These are phyloP conservation scores for Eutrema salsugineum DNA, from an alignment of 441 rosid genomes.

Conservation along the genomic window DNA sequence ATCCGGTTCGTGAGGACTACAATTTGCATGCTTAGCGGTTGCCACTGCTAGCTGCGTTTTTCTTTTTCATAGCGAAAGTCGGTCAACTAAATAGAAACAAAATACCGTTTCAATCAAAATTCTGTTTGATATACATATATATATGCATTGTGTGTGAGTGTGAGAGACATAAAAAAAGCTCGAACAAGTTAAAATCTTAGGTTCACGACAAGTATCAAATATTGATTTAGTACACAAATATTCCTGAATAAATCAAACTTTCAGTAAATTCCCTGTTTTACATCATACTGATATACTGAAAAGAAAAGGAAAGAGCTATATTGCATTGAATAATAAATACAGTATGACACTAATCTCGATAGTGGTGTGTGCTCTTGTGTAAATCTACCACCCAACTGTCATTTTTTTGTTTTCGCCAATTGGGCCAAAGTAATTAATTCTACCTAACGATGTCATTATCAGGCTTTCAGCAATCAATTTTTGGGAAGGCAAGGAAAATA, in stretches of 20 bases:
- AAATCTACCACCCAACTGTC: slow-evolving; percentile 24
- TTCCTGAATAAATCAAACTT: too few relatives aligned
- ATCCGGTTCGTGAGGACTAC: background rate
- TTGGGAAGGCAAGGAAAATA: background rate
- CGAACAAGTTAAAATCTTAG: too few relatives aligned
- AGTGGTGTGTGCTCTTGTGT: slow-evolving; percentile 4
- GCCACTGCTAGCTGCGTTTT: background rate
- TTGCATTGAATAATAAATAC: background rate
- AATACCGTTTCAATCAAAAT: background rate
- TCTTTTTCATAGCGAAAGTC: background rate
- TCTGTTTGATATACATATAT: too few relatives aligned
- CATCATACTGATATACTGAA: background rate
- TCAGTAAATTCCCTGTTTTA: background rate
- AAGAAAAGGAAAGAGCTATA: background rate
- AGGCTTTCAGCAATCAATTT: slow-evolving; percentile 8
- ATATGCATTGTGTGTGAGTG: too few relatives aligned
- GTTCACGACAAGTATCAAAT: too few relatives aligned
- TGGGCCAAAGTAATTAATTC: background rate
- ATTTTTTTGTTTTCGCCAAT: background rate
- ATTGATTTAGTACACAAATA: too few relatives aligned
- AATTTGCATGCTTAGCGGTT: background rate
- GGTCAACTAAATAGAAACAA: background rate
- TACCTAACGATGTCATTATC: slow-evolving; percentile 5
- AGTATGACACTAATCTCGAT: slow-evolving; percentile 13
- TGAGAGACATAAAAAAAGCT: too few relatives aligned